Conservation (phyloP, 441 rosid genomes). For the Melastoma candidum region DNA sequence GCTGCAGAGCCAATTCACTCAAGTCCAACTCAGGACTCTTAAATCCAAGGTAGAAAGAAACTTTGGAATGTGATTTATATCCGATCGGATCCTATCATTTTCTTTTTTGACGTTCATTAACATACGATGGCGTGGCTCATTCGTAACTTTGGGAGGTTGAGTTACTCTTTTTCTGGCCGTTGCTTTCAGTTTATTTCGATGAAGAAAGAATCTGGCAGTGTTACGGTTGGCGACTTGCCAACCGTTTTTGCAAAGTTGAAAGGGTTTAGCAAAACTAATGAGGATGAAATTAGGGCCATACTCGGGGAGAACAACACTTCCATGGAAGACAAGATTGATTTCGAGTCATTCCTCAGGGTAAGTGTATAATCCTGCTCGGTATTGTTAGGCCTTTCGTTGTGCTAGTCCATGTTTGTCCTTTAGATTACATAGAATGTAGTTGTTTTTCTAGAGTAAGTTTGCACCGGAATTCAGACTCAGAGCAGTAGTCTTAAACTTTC, state of each 20-base stretch:
- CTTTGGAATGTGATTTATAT: too few species aligned
- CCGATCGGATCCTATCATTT: background rate
- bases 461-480: too few species aligned
- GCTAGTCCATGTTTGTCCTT: background rate
- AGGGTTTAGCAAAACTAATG: slow-evolving; percentile 51
- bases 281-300: slow-evolving; percentile 55
- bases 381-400: too few species aligned
- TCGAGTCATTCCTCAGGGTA: slow-evolving; percentile 84
- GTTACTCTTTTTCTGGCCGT: background rate
- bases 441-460: too few species aligned
- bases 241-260: slow-evolving; percentile 57
- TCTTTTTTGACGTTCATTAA: background rate
- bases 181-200: slow-evolving; percentile 47
- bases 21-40: slow-evolving; percentile 88
- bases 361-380: slow-evolving; percentile 17
- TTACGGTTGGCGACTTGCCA: slow-evolving; percentile 59
- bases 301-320: slow-evolving; percentile 36
- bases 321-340: slow-evolving; percentile 59
- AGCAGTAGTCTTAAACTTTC: background rate
- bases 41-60: slow-evolving; percentile 56
- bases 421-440: too few species aligned
- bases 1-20: slow-evolving; percentile 99
- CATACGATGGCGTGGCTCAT: background rate
- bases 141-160: background rate
- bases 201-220: slow-evolving; percentile 44